A percentile compares a stretch with the other conserved stretches of the same genome.
These are phyloP conservation scores for Dentipellis sp. DNA, from an alignment of 768 basidiomycete genomes.

Conservation along the genomic window DNA sequence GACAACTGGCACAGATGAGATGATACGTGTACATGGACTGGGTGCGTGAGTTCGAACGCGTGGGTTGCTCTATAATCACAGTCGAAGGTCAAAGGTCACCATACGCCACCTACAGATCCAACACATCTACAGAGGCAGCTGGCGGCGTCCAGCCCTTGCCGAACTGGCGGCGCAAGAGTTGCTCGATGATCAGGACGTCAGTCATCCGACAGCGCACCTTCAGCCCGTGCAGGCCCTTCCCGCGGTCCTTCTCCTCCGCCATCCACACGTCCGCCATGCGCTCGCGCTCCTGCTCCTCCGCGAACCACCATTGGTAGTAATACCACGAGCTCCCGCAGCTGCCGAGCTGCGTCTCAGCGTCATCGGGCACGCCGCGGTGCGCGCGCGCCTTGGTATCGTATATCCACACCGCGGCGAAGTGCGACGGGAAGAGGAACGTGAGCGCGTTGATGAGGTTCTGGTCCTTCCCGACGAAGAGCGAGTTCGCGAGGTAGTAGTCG, in stretches of 20 bases:
- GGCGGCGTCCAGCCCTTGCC: not conserved
- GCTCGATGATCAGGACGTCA: not conserved
- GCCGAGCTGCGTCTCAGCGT: constrained; percentile 24
- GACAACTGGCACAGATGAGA: too few species aligned
- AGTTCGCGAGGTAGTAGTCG: constrained; percentile 35
- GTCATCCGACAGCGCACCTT: not conserved
- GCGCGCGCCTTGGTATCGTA: constrained; percentile 12
- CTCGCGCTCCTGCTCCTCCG: constrained; percentile 18
- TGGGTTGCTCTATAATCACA: too few species aligned
- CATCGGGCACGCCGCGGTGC: constrained; percentile 7
- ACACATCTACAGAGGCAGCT: not conserved
- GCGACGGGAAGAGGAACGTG: constrained; percentile 34
- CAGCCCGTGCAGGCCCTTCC: not conserved
- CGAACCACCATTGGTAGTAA: constrained; percentile 44
- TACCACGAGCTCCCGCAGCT: constrained; percentile 35
- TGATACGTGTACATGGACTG: too few species aligned
- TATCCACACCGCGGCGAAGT: constrained; percentile 35
- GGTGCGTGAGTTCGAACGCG: too few species aligned
- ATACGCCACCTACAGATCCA: too few species aligned
- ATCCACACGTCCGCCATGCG: constrained; percentile 14
- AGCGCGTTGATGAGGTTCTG: constrained; percentile 43
- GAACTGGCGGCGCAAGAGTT: not conserved
- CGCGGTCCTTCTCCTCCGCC: not conserved
- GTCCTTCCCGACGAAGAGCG: constrained; percentile 47
- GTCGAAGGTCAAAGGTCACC: too few species aligned